A percentile compares a stretch with the other conserved stretches of the same genome.
phyloP scores from a whole-genome alignment of 768 basidiomycete species.

The Lentinus tigrinus region DNA sequence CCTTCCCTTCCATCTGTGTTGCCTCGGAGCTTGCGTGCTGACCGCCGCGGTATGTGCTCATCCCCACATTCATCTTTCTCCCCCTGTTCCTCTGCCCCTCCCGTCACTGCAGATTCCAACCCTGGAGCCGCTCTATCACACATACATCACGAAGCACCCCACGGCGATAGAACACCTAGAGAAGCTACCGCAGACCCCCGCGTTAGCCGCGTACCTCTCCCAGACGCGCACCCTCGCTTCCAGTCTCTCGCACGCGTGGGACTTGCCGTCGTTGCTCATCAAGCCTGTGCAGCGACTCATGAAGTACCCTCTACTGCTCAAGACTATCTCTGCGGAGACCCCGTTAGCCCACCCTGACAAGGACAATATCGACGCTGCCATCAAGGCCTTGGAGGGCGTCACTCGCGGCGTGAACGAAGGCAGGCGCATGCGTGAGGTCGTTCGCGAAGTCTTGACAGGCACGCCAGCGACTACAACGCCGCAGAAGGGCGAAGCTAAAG shows the following conservation, averaged over 20 bases:
- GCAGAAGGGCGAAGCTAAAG: conserved; percentile 31
- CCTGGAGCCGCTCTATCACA: conserved; percentile 70
- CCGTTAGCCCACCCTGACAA: conserved; percentile 69
- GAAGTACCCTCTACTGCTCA: conserved; percentile 88
- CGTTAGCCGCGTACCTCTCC: conserved; percentile 63
- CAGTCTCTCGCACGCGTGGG: conserved; percentile 83
- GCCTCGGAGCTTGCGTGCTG: conserved; percentile 1
- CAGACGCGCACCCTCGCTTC: conserved; percentile 67
- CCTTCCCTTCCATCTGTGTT: background rate
- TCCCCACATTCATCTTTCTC: background rate
- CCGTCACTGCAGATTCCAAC: conserved; percentile 52
- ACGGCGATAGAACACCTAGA: conserved; percentile 69
- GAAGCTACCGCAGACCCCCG: conserved; percentile 47
- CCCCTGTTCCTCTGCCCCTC: background rate
- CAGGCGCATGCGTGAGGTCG: conserved; percentile 71
- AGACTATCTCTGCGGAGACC: conserved; percentile 73
- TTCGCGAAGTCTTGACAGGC: conserved; percentile 63
- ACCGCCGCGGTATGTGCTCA: conserved; percentile 1
- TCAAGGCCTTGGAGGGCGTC: conserved; percentile 64
- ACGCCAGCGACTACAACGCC: conserved; percentile 34
- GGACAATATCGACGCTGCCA: conserved; percentile 50
- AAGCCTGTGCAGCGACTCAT: conserved; percentile 96
- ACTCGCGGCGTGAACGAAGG: conserved; percentile 79
- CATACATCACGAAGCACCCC: conserved; percentile 80
- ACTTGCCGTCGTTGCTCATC: conserved; percentile 90